Evolutionary conservation across 306 rosid species (phyloP), one percentile per base, ranked within the genome.

Genomic region (Pueraria montana): DNA sequence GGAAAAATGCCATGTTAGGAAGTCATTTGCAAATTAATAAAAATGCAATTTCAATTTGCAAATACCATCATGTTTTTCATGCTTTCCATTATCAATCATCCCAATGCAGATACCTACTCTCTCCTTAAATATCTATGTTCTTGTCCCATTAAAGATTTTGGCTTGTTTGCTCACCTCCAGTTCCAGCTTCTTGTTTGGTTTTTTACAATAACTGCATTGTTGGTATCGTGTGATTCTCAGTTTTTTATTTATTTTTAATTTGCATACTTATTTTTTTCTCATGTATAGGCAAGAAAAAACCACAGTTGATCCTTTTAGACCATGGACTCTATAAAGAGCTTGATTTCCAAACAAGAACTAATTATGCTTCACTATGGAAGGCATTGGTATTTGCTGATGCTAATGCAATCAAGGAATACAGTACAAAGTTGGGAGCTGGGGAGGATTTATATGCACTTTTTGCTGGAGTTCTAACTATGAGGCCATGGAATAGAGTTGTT

Each of bases 361-460:
- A 90, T 87, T 96, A 96, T 87, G 99, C 99, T 84, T 83, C 94
- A 80, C 94, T 96, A 4, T 94, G 99, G 99, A 96, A 92, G 96
- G 98, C 86, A 2, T 79, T 96, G 82, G 79, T 94, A 80, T 96
- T 96, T 87, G 58, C 99, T 71, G 98, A 96, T 85, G 96, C 91
- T 18, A 79, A 87, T 49, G 90, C 91, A 78, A 96, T 96, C 86
- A 96, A 96, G 84, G 89, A 94, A 84, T 87, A 92, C 84, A 90
- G 99, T 90, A 87, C 80, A 58, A 96, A 96, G 90, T 75, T 96
- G 86, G 99, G 99, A 74, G 99, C 98, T 27, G 99, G 99, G 82
- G 98, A 96, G 80, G 98, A 94, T 90, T 87, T 94, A 65, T 92
- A 91, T 86, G 97, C 92, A 43, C 88, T 96, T 72, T 96, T 96